phyloP scores from a whole-genome alignment of 2,329 filamentous ascomycete genomes.

The Periconia sp. region DNA sequence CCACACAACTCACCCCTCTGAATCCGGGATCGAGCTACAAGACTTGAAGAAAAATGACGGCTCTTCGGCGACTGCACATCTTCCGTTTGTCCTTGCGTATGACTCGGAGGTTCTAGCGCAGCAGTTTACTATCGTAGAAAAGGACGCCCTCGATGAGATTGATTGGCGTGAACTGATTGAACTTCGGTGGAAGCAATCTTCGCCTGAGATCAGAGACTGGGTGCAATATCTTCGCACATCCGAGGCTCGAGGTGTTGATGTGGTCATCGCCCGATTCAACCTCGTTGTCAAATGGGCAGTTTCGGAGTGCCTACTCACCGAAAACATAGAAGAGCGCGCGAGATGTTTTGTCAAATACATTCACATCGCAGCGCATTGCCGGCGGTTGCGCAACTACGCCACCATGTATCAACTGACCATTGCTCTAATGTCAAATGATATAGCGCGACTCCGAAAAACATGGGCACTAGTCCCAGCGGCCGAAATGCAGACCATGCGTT shows the following conservation, averaged over 20 bases:
- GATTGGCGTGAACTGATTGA: constrained; percentile 87
- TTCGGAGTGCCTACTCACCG: constrained; percentile 76
- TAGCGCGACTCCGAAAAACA: constrained; percentile 67
- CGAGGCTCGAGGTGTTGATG: constrained; percentile 74
- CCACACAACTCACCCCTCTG: constrained; percentile 16
- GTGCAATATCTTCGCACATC: constrained; percentile 75
- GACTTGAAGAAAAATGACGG: constrained; percentile 17
- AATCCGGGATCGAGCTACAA: constrained; percentile 26
- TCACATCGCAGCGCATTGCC: constrained; percentile 76
- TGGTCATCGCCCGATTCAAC: constrained; percentile 84
- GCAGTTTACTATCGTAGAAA: constrained; percentile 83
- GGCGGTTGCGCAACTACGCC: constrained; percentile 77
- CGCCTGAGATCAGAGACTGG: constrained; percentile 72
- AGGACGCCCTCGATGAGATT: constrained; percentile 81
- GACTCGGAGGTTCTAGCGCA: constrained; percentile 78
- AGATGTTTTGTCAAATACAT: constrained; percentile 79
- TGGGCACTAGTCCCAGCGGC: constrained; percentile 69
- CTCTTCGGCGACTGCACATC: constrained; percentile 48
- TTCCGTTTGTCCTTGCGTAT: constrained; percentile 80
- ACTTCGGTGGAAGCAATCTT: constrained; percentile 76
- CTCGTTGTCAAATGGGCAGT: constrained; percentile 86
- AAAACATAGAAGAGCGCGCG: constrained; percentile 70
- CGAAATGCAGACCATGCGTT: constrained; percentile 66
- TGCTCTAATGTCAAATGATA: constrained; percentile 72
- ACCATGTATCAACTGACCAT: constrained; percentile 81